Evolutionary conservation across 1,139 yeast genomes (phyloP), one percentile per base, ranked within the genome.

Genomic region (Diutina siamensis): DNA sequence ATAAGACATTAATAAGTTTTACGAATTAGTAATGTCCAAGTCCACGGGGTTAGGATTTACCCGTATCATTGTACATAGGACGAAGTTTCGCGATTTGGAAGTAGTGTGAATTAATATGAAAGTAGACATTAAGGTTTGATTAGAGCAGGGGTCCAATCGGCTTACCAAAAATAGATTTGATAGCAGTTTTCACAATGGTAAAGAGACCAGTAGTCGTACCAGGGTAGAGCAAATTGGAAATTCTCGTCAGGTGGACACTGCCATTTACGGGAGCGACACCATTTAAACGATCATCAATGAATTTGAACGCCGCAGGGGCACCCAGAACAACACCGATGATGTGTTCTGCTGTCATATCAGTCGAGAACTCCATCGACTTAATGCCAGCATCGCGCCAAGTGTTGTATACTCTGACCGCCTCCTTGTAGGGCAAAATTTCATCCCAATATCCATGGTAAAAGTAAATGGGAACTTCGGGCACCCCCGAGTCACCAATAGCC

Each of bases 291-390:
- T 62, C 25, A 50, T 62, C 38, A 47, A 53, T 12, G 34, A 44
- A 44, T 35, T 36, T 22, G 15, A 40, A 44, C 17, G 46, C 40
- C 22, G 44, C 36, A 15, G 44, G 12, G 20, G 49, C 32, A n/a
- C 49, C 45, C 25, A 34, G 15, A 22, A 42, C 22, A 25, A 47
- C 27, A 22, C 44, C 44, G 35, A 47, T 27, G 38, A 46, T 44
- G 49, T 64, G 68, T n/a, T 66, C 65, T 40, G 62, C 54, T 5
- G 56, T 47, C 13, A 47, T 28, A 44, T 60, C 61, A 17, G 54
- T 57, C 10, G 60, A 54, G 46, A 63, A 58, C 40, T 52, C 51
- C 19, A 52, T 47, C 15, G 50, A 49, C 9, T 17, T 28, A 25
- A 51, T 48, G 13, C 51, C 51, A 44, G 48, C 32, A 1, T 27